phyloP scores from a whole-genome alignment of 495 filamentous ascomycete species.

The Coniosporium apollinis region DNA sequence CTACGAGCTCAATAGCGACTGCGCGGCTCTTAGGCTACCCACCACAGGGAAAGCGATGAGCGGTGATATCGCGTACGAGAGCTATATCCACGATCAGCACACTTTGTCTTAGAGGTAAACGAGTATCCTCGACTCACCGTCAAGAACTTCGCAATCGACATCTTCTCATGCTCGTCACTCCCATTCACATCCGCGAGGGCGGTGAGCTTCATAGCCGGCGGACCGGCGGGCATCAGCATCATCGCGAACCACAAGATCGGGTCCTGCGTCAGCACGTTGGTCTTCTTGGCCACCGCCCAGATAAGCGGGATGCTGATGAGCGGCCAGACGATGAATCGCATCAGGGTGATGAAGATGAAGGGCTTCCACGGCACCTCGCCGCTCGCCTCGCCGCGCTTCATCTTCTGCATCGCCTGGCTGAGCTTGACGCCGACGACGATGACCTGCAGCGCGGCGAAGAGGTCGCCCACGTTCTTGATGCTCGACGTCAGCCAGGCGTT shows the following conservation, averaged over 20 bases:
- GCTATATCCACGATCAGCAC: slow-evolving; percentile 3
- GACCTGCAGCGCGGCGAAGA: slow-evolving; percentile 58
- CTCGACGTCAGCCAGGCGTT: slow-evolving; percentile 55
- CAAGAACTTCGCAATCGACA: slow-evolving; percentile 52
- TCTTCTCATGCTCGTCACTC: slow-evolving; percentile 40
- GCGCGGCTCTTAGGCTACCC: slow-evolving; percentile 9
- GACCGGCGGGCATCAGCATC: slow-evolving; percentile 65
- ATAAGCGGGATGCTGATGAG: slow-evolving; percentile 35
- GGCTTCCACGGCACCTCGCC: slow-evolving; percentile 34
- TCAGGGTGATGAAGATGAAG: slow-evolving; percentile 35
- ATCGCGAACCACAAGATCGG: slow-evolving; percentile 61
- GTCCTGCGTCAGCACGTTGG: slow-evolving; percentile 38
- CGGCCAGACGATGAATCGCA: slow-evolving; percentile 54
- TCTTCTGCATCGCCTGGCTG: slow-evolving; percentile 32
- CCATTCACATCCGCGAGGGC: slow-evolving; percentile 49
- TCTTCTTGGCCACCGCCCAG: slow-evolving; percentile 43
- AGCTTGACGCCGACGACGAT: slow-evolving; percentile 58
- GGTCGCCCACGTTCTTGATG: slow-evolving; percentile 45
- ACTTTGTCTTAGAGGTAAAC: neutral
- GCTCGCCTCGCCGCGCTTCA: slow-evolving; percentile 31
- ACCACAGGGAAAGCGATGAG: slow-evolving; percentile 12
- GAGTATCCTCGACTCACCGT: slow-evolving; percentile 30
- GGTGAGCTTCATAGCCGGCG: slow-evolving; percentile 51
- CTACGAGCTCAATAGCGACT: slow-evolving; percentile 2
- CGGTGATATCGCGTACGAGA: slow-evolving; percentile 11